A percentile compares a stretch with the other conserved stretches of the same genome.
These are phyloP conservation scores for Penicillium sp. DNA, from an alignment of 2,329 filamentous ascomycete genomes.

Conservation along the genomic window DNA sequence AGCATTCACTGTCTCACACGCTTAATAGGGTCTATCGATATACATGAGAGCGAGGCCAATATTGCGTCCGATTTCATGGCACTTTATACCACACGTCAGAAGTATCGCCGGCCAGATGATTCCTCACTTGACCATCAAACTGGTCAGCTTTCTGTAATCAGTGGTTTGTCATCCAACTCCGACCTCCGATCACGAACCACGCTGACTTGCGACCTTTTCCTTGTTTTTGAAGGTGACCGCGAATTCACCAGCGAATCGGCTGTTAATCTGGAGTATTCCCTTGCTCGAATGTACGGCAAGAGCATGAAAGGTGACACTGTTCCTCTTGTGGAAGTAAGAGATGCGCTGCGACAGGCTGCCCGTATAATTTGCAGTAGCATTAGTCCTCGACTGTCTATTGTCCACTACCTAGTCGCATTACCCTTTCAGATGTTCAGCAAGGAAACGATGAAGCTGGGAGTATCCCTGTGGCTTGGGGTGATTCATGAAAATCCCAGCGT, in stretches of 20 bases:
- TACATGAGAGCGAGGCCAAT: slow-evolving; percentile 70
- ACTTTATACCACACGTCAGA: slow-evolving; percentile 93
- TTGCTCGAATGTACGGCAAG: slow-evolving; percentile 67
- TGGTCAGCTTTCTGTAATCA: slow-evolving; percentile 5
- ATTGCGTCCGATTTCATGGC: slow-evolving; percentile 93
- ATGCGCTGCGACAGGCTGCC: slow-evolving; percentile 77
- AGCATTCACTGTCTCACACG: neutral
- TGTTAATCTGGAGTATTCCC: slow-evolving; percentile 49
- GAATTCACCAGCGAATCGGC: slow-evolving; percentile 21
- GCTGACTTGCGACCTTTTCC: neutral
- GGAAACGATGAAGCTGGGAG: slow-evolving; percentile 88
- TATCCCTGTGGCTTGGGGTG: slow-evolving; percentile 92
- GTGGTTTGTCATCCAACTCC: slow-evolving; percentile 10
- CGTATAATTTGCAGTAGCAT: slow-evolving; percentile 75
- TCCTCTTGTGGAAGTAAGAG: slow-evolving; percentile 67
- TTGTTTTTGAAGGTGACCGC: slow-evolving; percentile 8
- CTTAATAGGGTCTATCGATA: slow-evolving; percentile 61
- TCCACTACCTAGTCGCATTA: slow-evolving; percentile 83
- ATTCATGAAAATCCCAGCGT: slow-evolving; percentile 92
- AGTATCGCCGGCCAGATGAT: slow-evolving; percentile 82
- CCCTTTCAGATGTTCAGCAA: slow-evolving; percentile 92
- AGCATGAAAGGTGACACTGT: slow-evolving; percentile 64
- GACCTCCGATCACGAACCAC: neutral
- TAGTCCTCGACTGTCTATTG: slow-evolving; percentile 68
- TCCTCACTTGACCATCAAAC: slow-evolving; percentile 30